Evolutionary conservation across 1,284 basidiomycete species (phyloP), one percentile per base, ranked within the genome.

Genomic region (Pterulicium gracile): DNA sequence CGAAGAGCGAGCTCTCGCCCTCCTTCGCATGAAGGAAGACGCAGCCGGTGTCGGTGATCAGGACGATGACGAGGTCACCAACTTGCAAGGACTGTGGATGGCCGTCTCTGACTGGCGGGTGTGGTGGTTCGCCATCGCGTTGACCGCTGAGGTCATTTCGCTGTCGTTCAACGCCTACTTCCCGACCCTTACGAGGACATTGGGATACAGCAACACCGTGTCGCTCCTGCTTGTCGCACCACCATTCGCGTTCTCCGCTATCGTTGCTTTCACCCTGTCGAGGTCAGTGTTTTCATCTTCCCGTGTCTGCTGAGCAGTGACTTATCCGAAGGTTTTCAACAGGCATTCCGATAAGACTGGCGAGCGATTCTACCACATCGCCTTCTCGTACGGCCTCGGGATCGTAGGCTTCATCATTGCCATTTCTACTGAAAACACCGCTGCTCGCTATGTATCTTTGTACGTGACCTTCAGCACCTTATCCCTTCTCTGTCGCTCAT

Each of bases 371-470:
- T 76, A 68, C 60, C 82, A 88, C 55, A 76, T 80, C 44, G 57
- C 65, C 1, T 57, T 64, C 27, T 73, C 82, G 2, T 64, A 83
- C 14, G 52, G 66, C 27, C 51, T 80, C 18, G 82, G 81, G 13
- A 75, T 84, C 42, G 44, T 83, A n/a, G 87, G 85, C 3, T 88
- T 88, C 59, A 55, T 82, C 42, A 77, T 92, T 44, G 80, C 87
- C 1, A 71, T 82, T 47, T 70, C 72, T 14, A 86, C 81, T 1
- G 78, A 81, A 77, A 80, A 80, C 58, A 69, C 65, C 1, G 68
- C 67, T 3, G 68, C 77, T 22, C 81, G 86, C 32, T 89, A 90
- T 59, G 61, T 85, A 18, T 78, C 85, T 7, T 61, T 89, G 79
- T 88, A 55, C 54, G 74, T 62, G 7, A n/a, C n/a, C n/a, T n/a